Conservation (phyloP, 495 filamentous ascomycete species). For the Parmelia sp. region DNA sequence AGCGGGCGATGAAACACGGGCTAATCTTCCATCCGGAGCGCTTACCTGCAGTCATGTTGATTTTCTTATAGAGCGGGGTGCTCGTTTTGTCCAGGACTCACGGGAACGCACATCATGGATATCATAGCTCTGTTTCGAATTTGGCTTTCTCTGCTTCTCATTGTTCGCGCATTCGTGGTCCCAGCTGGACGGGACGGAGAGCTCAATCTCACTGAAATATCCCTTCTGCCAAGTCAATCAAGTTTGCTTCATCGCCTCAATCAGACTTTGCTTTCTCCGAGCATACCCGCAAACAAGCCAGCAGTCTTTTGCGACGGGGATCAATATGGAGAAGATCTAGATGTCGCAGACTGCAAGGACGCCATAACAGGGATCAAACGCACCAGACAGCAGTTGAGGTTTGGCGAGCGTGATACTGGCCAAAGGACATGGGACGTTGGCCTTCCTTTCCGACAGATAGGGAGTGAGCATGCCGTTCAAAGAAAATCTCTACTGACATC, state of each 20-base stretch:
- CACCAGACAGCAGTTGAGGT: not conserved
- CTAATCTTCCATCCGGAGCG: not conserved
- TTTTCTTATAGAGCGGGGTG: not conserved
- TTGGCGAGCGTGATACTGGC: not conserved
- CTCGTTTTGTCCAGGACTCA: not conserved
- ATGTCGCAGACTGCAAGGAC: not conserved
- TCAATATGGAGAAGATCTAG: not conserved
- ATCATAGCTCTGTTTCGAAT: not conserved
- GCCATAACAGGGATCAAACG: not conserved
- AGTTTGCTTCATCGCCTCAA: not conserved
- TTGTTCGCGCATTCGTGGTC: not conserved
- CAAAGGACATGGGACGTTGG: not conserved
- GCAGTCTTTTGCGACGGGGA: not conserved
- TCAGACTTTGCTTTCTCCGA: not conserved
- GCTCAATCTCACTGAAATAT: not conserved
- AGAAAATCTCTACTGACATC: not conserved
- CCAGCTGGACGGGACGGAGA: not conserved
- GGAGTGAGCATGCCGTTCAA: not conserved
- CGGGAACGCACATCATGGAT: not conserved
- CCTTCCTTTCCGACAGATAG: constrained; percentile 1
- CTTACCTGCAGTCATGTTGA: not conserved
- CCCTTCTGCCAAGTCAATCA: not conserved
- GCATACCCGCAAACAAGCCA: not conserved
- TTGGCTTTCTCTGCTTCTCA: not conserved
- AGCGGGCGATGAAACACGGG: not conserved